Conservation (phyloP, 1,139 yeast genomes). For the Blastobotrys niveus region DNA sequence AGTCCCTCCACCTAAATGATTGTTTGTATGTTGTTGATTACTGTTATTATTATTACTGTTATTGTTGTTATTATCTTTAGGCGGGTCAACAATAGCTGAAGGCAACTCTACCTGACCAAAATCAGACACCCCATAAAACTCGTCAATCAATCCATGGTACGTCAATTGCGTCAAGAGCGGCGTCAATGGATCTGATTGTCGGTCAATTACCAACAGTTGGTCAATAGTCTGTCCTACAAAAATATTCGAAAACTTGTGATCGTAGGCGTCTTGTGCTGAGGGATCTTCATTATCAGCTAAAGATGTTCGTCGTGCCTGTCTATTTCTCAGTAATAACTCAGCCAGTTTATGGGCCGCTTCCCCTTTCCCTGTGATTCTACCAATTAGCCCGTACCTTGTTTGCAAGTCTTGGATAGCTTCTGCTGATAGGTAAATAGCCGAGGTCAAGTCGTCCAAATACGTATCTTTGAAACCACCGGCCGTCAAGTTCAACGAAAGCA, state of each 20-base stretch:
- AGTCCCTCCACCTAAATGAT: constrained; percentile 18
- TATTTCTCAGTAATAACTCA: constrained; percentile 29
- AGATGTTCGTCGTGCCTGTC: constrained; percentile 25
- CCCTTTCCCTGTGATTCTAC: constrained; percentile 47
- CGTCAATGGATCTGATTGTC: constrained; percentile 67
- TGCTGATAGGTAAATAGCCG: constrained; percentile 40
- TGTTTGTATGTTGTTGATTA: constrained; percentile 4
- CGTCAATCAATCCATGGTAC: constrained; percentile 78
- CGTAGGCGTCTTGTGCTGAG: constrained; percentile 17
- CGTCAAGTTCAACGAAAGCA: constrained; percentile 33
- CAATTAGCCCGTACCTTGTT: constrained; percentile 34
- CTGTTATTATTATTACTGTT: background rate
- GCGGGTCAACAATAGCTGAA: constrained; percentile 26
- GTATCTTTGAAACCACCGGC: constrained; percentile 33
- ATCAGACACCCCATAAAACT: constrained; percentile 49
- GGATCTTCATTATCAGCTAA: constrained; percentile 18
- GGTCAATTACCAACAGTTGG: constrained; percentile 64
- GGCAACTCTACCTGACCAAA: constrained; percentile 44
- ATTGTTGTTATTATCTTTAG: background rate
- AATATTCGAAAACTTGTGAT: constrained; percentile 30
- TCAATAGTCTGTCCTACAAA: constrained; percentile 35
- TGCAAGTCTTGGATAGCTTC: constrained; percentile 37
- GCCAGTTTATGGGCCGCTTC: constrained; percentile 40
- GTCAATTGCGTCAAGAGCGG: constrained; percentile 71
- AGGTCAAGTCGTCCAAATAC: constrained; percentile 34